Conservation (phyloP, 2,329 filamentous ascomycete species). For the Rutstroemia sp. region DNA sequence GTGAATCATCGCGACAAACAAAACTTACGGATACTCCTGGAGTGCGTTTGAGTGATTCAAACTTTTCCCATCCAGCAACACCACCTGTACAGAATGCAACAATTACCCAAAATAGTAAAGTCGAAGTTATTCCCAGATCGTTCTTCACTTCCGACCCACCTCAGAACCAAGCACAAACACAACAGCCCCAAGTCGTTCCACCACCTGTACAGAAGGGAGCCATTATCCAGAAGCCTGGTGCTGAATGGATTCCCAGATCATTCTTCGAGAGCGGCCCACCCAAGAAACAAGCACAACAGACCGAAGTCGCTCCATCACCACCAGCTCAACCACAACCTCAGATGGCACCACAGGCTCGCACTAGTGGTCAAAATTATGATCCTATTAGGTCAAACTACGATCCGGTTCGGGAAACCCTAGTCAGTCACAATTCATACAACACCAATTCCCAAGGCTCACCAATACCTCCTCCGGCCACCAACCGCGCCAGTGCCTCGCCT, state of each 20-base stretch:
- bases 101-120: conserved; percentile 30
- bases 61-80: conserved; percentile 14
- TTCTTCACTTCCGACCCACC: conserved; percentile 21
- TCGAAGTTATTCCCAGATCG: conserved; percentile 33
- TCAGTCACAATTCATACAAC: conserved; percentile 34
- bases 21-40: conserved; percentile 3
- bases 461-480: conserved; percentile 39
- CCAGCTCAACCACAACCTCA: conserved; percentile 9
- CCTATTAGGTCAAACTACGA: conserved; percentile 73
- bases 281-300: neutral
- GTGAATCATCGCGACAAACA: conserved; percentile 4
- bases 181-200: conserved; percentile 1
- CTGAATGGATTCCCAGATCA: conserved; percentile 33
- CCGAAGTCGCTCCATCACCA: neutral
- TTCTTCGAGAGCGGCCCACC: conserved; percentile 21
- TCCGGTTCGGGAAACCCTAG: conserved; percentile 55
- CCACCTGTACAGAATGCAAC: conserved; percentile 3
- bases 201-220: neutral
- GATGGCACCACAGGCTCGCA: conserved; percentile 35
- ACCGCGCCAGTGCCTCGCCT: conserved; percentile 79
- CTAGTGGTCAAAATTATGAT: conserved; percentile 80
- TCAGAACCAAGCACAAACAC: neutral
- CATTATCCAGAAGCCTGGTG: conserved; percentile 29
- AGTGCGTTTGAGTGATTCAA: conserved; percentile 2
- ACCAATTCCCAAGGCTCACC: conserved; percentile 38